Conservation (phyloP, 2,329 filamentous ascomycete genomes). For the Aspergillus tanneri region DNA sequence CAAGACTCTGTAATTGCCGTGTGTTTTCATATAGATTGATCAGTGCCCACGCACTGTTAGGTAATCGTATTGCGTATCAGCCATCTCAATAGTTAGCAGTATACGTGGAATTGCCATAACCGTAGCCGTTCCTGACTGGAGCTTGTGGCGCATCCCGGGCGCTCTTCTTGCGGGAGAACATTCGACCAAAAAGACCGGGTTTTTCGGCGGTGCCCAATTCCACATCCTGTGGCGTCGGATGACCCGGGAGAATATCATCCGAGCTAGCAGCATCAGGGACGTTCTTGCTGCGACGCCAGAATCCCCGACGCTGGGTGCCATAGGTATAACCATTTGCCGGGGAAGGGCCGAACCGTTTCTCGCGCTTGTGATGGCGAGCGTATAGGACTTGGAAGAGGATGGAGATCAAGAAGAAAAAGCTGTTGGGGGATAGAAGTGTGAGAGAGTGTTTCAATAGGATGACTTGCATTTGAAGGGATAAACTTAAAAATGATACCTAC, state of each 20-base stretch:
- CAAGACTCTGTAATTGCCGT: too few species aligned
- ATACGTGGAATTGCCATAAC: constrained; percentile 34
- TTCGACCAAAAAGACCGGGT: constrained; percentile 13
- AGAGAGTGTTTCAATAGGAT: neutral
- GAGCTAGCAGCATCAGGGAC: constrained; percentile 35
- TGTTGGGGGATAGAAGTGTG: constrained; percentile 32
- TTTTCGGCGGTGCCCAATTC: constrained; percentile 28
- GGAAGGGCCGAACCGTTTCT: constrained; percentile 68
- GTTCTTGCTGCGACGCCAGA: constrained; percentile 45
- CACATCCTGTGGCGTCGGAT: constrained; percentile 42
- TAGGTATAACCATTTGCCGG: constrained; percentile 68
- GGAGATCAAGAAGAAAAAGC: constrained; percentile 72
- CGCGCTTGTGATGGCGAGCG: constrained; percentile 68
- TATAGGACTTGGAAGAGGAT: constrained; percentile 67
- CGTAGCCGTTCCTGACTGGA: constrained; percentile 22
- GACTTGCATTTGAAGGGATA: neutral
- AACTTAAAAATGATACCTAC: too few species aligned
- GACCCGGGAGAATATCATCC: constrained; percentile 39
- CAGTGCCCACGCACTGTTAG: too few species aligned
- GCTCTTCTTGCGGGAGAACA: constrained; percentile 27
- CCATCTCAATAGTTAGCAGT: constrained; percentile 29
- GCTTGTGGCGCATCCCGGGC: constrained; percentile 1
- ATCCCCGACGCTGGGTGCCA: constrained; percentile 48
- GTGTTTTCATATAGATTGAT: too few species aligned
- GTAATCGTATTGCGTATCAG: too few species aligned